Base-by-base conservation (phyloP, 2,329 filamentous ascomycete species). In the Drechslerella stenobrocha region DNA sequence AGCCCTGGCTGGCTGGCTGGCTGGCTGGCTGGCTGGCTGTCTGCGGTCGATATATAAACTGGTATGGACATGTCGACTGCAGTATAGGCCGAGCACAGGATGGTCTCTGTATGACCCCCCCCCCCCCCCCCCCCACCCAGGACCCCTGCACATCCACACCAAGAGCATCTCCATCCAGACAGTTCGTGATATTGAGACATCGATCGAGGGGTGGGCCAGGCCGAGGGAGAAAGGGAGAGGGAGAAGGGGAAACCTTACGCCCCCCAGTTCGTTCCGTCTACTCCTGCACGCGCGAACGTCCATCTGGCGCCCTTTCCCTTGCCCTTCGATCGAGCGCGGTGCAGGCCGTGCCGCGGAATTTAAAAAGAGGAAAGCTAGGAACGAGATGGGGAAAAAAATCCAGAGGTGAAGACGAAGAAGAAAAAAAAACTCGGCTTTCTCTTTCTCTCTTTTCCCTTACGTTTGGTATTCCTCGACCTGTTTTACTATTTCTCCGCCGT, bases 61-160 rank as follows among this genome's bases (percentile, higher is more conserved):
- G 15, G 8, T 26, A 28, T 11, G 23, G 11, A 4, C 13, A 45
- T 11, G 26, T 30, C n/a, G n/a, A 26, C 24, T 23, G 7, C 8
- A 45, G 37, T 23, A 58, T 28, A 65, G 37, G 7, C 18, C 13
- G 9, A 45, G 37, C 18, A 58, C 23, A 65, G 37, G 7, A 42
- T 18, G 37, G 37, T 58, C 48, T 46, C 48, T 47, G 59, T 65
- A 53, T 50, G 55, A 59, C 58, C 32, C 47, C 58, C 61, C 55
- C 48, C 42, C 50, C 30, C 45, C 46, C 58, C 32, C 47, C 58
- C 61, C 55, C 48, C 42, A 53, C 30, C 45, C 46, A 66, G 61
- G 55, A 55, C 50, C 50, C 63, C 55, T 67, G 63, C 63, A 58
- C 52, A 46, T 40, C 37, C 60, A 45, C 52, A 48, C 56, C 48